Evolutionary conservation across 139 green algal species (phyloP), one percentile per base, ranked within the genome.

Genomic region (Nannochloris sp.): DNA sequence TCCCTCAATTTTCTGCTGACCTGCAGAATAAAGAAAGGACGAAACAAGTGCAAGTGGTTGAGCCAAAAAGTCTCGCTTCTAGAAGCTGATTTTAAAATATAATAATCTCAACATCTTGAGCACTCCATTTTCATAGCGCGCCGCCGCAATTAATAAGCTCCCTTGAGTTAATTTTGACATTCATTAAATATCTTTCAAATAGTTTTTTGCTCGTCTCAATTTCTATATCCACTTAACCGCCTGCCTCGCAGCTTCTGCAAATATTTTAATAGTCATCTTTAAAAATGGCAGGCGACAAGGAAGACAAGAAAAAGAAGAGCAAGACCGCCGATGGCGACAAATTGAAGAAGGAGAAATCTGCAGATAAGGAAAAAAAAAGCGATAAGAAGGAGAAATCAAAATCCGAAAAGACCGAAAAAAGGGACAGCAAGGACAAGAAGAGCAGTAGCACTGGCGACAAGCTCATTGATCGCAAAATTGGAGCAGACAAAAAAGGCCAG

Each of bases 371-470:
- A 10, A 77, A 77, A 35, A 45, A 53, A 39, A 32, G 35, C 54
- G 54, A 68, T 27, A 58, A 51, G 44, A 37, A 54, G 36, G 58
- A 54, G 29, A 64, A 58, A 25, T 54, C 13, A 61, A 4, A 44
- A 68, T 10, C 14, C 19, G 72, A 87, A 2, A 80, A 83, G 37
- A 78, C 75, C 31, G 72, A 83, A 15, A 84, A 89, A 58, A 79
- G 77, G 57, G 15, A 38, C 30, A 68, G 6, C 19, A 74, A 64
- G 23, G 64, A 62, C 57, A 73, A 81, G 44, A 70, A 73, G 19
- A 68, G 54, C 15, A 65, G 83, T 29, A 74, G 15, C 35, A 76
- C 54, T 24, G 54, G 48, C 7, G 53, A 61, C n/a, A 73, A 70
- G 54, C 31, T 39, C 30, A 67, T 33, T 36, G 51, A 71, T 3